Percentiles rank a stretch among this genome's conserved stretches.
Evolutionary conservation across 2,329 filamentous ascomycete genomes (phyloP).

Genomic region (Verticillium dahliae): DNA sequence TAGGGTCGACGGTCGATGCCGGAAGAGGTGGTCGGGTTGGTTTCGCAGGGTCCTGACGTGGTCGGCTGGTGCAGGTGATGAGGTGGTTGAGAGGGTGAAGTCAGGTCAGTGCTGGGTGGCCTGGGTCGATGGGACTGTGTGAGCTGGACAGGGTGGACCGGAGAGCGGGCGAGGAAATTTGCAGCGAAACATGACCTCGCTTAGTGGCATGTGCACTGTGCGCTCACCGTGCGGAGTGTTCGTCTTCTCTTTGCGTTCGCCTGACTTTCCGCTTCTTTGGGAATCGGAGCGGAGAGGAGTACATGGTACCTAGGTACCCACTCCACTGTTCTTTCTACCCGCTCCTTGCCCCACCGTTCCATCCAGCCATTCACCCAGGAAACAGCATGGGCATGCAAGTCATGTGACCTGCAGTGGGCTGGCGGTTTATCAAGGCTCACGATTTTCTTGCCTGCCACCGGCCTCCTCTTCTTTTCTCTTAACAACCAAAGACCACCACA

Average conservation of each 20-base stretch:
- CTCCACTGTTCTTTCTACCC: background rate
- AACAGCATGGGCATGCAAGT: background rate
- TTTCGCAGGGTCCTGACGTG: background rate
- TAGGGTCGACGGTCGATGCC: background rate
- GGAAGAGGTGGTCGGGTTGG: background rate
- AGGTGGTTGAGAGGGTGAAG: conserved; percentile 11
- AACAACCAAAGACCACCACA: conserved; percentile 34
- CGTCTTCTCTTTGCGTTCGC: background rate
- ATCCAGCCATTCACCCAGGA: conserved; percentile 2
- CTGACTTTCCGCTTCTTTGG: conserved; percentile 5
- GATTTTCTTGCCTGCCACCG: conserved; percentile 6
- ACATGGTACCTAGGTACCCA: background rate
- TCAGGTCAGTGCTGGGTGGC: conserved; percentile 11
- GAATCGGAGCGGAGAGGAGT: conserved; percentile 1
- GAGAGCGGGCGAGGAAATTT: conserved; percentile 10
- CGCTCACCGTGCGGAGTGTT: background rate
- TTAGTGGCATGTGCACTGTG: background rate
- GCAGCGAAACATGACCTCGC: conserved; percentile 7
- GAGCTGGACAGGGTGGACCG: conserved; percentile 12
- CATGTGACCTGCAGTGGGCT: background rate
- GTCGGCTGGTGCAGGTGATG: background rate
- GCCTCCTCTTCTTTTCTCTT: conserved; percentile 21
- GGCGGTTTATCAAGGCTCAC: background rate
- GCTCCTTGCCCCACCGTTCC: background rate
- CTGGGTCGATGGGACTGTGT: background rate